These are phyloP conservation scores for Phytophthora rubi DNA, from an alignment of 352 stramenopile genomes.

Conservation along the genomic window DNA sequence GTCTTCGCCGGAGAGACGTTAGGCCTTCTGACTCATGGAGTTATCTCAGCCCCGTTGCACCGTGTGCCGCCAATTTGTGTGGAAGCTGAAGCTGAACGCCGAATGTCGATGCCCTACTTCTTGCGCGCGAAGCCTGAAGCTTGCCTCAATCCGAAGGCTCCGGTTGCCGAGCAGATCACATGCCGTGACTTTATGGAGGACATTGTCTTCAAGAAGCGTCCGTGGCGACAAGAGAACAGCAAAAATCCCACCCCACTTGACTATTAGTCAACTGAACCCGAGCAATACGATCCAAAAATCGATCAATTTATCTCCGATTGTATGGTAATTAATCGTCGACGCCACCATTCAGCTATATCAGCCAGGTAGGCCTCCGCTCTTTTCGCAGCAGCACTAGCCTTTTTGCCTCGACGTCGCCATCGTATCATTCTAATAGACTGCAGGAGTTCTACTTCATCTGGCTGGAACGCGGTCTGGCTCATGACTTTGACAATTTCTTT, in stretches of 20 bases:
- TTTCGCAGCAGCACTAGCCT: conserved; percentile 16
- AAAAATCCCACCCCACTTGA: conserved; percentile 46
- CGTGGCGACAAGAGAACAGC: conserved; percentile 65
- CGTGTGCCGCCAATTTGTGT: conserved; percentile 78
- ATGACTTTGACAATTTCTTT: conserved; percentile 44
- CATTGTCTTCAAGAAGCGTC: conserved; percentile 78
- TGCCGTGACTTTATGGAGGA: conserved; percentile 88
- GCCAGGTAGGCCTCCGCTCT: conserved; percentile 25
- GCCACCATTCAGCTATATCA: conserved; percentile 74
- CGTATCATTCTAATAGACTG: conserved; percentile 30
- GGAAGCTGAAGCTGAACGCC: conserved; percentile 55
- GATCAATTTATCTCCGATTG: neutral
- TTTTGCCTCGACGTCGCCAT: conserved; percentile 24
- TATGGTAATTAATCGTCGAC: conserved; percentile 11
- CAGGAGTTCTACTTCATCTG: conserved; percentile 16
- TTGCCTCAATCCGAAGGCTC: conserved; percentile 64
- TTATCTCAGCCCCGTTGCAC: conserved; percentile 76
- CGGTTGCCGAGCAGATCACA: conserved; percentile 48
- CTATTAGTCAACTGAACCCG: conserved; percentile 39
- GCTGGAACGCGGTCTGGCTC: conserved; percentile 2
- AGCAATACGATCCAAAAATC: neutral
- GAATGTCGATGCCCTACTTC: conserved; percentile 91
- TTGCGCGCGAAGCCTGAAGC: conserved; percentile 60
- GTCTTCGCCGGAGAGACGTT: conserved; percentile 86
- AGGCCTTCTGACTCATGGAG: conserved; percentile 72